phyloP scores from a whole-genome alignment of 768 basidiomycete species.

The Amanita jacksonii region DNA sequence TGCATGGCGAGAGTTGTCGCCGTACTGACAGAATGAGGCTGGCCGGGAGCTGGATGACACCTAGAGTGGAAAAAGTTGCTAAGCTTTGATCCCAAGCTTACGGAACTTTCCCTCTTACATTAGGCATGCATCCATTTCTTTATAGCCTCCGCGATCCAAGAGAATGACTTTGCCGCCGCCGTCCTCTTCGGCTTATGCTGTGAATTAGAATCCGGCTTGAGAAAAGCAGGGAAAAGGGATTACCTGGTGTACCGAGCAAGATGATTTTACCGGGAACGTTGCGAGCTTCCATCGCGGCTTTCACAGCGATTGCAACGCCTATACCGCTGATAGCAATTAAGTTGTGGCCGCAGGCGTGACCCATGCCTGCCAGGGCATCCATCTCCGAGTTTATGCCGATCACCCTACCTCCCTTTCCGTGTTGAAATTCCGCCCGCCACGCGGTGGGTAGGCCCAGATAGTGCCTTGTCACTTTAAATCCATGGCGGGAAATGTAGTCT shows the following conservation, averaged over 20 bases:
- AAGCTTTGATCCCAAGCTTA: background rate
- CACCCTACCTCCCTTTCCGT: slow-evolving; percentile 49
- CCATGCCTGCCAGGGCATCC: slow-evolving; percentile 51
- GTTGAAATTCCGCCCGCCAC: slow-evolving; percentile 65
- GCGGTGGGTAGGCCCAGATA: slow-evolving; percentile 69
- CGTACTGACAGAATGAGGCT: slow-evolving; percentile 36
- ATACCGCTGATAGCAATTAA: slow-evolving; percentile 74
- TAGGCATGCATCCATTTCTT: slow-evolving; percentile 72
- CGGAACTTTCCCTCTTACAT: slow-evolving; percentile 36
- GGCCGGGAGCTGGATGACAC: slow-evolving; percentile 65
- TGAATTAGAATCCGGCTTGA: slow-evolving; percentile 8
- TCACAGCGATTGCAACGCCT: slow-evolving; percentile 64
- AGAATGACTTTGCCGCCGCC: slow-evolving; percentile 73
- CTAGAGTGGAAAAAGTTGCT: slow-evolving; percentile 24
- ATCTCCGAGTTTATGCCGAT: slow-evolving; percentile 79
- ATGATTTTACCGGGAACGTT: slow-evolving; percentile 58
- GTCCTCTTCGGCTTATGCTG: slow-evolving; percentile 58
- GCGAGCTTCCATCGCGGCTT: slow-evolving; percentile 54
- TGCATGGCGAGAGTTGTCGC: slow-evolving; percentile 57
- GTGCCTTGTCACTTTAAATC: slow-evolving; percentile 61
- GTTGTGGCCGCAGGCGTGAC: slow-evolving; percentile 75
- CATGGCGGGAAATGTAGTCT: slow-evolving; percentile 54
- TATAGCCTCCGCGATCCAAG: slow-evolving; percentile 67
- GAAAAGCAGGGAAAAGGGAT: slow-evolving; percentile 7
- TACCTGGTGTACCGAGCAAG: slow-evolving; percentile 72